Evolutionary conservation across 1,139 yeast species (phyloP).

Genomic region (Debaryomyces subglobosus): DNA sequence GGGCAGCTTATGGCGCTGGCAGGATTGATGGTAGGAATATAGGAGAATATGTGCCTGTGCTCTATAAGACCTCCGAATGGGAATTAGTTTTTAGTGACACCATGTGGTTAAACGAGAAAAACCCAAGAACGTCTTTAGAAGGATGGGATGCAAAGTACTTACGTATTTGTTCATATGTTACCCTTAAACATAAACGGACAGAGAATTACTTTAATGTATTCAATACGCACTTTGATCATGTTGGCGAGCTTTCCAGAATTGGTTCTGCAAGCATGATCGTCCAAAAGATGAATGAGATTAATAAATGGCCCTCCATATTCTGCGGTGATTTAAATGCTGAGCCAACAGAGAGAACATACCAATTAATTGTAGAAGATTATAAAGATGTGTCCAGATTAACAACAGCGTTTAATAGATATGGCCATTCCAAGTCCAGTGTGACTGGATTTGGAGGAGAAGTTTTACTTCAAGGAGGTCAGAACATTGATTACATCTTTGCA

Average conservation of each 20-base stretch:
- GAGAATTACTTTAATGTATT: conserved; percentile 38
- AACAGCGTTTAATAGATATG: conserved; percentile 38
- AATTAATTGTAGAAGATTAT: conserved; percentile 23
- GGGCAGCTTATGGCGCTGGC: conserved; percentile 40
- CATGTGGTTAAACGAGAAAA: conserved; percentile 37
- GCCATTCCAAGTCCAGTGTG: conserved; percentile 47
- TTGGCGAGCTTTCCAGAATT: conserved; percentile 40
- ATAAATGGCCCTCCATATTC: conserved; percentile 35
- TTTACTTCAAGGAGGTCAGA: conserved; percentile 33
- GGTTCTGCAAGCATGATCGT: conserved; percentile 44
- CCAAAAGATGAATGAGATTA: conserved; percentile 28
- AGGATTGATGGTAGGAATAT: conserved; percentile 34
- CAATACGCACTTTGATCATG: conserved; percentile 53
- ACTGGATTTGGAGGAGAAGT: conserved; percentile 53
- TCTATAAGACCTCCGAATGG: conserved; percentile 35
- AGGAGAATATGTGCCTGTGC: conserved; percentile 42
- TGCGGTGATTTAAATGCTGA: conserved; percentile 28
- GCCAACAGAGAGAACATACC: conserved; percentile 19
- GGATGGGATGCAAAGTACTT: conserved; percentile 63
- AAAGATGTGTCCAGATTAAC: conserved; percentile 33
- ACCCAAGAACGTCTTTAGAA: conserved; percentile 27
- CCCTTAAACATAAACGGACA: conserved; percentile 34
- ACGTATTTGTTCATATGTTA: conserved; percentile 49
- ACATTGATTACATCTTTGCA: conserved; percentile 55
- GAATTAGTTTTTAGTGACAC: conserved; percentile 34